Evolutionary conservation across 164 flowering plant genomes (phyloP).

Genomic region (Tetracentron sinense): DNA sequence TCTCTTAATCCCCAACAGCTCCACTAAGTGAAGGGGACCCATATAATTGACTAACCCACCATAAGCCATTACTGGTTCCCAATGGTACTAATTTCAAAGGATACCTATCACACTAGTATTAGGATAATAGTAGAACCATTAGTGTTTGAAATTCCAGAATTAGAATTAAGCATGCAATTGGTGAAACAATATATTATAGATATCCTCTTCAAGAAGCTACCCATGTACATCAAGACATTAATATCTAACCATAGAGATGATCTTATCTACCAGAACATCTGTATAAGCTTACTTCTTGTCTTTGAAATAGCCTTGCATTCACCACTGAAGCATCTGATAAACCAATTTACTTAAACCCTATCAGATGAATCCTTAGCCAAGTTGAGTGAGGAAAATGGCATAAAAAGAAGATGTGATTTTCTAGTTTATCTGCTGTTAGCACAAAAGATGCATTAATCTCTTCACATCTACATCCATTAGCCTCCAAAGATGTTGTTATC

Average conservation of each 20-base stretch:
- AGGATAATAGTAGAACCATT: background rate
- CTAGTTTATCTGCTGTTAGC: background rate
- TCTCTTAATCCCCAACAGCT: no score
- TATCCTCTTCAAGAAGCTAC: no score
- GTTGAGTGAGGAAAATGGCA: background rate
- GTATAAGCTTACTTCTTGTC: no score
- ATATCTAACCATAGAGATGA: no score
- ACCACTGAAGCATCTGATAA: background rate
- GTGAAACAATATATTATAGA: no score
- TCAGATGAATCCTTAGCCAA: background rate
- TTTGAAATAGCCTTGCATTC: no score
- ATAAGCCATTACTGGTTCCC: background rate
- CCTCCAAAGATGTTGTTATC: background rate
- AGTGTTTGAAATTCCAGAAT: no score
- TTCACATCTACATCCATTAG: background rate
- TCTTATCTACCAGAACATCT: no score
- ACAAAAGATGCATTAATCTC: background rate
- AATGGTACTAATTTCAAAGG: background rate
- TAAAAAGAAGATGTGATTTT: no score
- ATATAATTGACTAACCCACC: background rate
- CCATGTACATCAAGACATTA: no score
- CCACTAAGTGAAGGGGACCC: background rate
- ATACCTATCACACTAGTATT: background rate
- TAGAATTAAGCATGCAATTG: no score
- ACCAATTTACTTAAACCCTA: background rate